phyloP scores from a whole-genome alignment of 805 yeast genomes.

The Saccharomycopsis sp. region DNA sequence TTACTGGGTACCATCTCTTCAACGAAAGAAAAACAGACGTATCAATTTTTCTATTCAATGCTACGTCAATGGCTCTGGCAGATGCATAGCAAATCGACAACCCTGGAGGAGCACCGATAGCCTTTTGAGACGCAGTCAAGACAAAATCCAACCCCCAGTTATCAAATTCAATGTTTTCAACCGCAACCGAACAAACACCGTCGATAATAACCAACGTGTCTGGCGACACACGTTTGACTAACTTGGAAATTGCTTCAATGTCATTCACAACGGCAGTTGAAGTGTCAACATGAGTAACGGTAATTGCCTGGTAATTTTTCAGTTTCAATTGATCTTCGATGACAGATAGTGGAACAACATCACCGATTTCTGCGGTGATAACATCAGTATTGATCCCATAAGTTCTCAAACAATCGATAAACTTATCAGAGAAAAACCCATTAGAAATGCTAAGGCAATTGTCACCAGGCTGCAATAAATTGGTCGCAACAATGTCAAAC shows the following conservation, averaged over 20 bases:
- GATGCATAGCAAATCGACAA: constrained; percentile 71
- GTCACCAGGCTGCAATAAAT: constrained; percentile 58
- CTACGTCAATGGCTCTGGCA: constrained; percentile 60
- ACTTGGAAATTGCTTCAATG: constrained; percentile 50
- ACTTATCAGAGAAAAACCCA: constrained; percentile 80
- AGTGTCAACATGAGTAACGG: constrained; percentile 92
- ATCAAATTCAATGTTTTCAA: constrained; percentile 77
- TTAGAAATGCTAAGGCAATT: constrained; percentile 67
- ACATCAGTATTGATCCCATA: constrained; percentile 73
- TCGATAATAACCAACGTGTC: constrained; percentile 79
- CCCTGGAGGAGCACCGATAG: constrained; percentile 90
- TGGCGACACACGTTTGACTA: constrained; percentile 60
- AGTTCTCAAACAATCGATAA: constrained; percentile 66
- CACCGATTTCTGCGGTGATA: constrained; percentile 59
- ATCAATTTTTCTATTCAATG: constrained; percentile 41
- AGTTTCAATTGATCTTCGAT: constrained; percentile 48
- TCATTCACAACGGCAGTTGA: constrained; percentile 84
- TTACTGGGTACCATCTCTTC: constrained; percentile 79
- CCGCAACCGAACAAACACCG: constrained; percentile 91
- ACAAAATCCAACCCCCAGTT: constrained; percentile 84
- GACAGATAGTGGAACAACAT: constrained; percentile 47
- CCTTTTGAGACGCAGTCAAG: constrained; percentile 90
- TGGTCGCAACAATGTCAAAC: constrained; percentile 84
- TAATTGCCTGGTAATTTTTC: constrained; percentile 55
- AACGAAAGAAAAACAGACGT: constrained; percentile 53